A percentile compares a stretch with the other conserved stretches of the same genome.
Conservation (phyloP, 164 flowering plant genomes). For the Euptelea pleiosperma region DNA sequence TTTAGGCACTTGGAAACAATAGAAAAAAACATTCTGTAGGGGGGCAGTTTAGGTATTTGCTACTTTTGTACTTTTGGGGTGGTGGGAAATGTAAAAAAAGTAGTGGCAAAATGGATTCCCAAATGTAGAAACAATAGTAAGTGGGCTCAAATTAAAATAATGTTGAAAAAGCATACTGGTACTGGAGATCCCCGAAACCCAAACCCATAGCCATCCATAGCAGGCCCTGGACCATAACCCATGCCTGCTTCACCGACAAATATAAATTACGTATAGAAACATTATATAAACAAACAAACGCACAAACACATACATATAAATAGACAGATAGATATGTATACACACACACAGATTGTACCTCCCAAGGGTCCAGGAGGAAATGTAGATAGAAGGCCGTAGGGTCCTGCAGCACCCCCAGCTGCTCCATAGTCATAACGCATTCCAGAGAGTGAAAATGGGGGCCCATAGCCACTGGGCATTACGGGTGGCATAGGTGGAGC, state of each 20-base stretch:
- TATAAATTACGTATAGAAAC: neutral
- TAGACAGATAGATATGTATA: neutral
- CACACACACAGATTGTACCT: slow-evolving; percentile 21
- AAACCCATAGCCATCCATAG: slow-evolving; percentile 37
- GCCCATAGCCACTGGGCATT: slow-evolving; percentile 28
- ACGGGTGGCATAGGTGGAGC: slow-evolving; percentile 31
- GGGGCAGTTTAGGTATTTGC: neutral
- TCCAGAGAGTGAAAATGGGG: slow-evolving; percentile 30
- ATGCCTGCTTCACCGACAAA: slow-evolving; percentile 27
- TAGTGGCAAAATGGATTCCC: too few relatives aligned
- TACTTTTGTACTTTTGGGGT: neutral
- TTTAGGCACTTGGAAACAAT: neutral
- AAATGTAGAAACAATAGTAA: neutral
- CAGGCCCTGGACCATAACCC: slow-evolving; percentile 33
- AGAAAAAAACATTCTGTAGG: neutral
- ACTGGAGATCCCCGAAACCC: slow-evolving; percentile 36
- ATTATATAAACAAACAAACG: neutral
- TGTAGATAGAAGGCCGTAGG: slow-evolving; percentile 29
- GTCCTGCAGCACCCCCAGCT: slow-evolving; percentile 28
- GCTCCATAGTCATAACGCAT: slow-evolving; percentile 32
- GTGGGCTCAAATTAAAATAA: neutral
- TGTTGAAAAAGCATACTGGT: slow-evolving; percentile 18
- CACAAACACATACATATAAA: neutral
- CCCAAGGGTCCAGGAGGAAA: slow-evolving; percentile 30
- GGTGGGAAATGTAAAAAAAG: neutral